phyloP scores from a whole-genome alignment of 1,284 basidiomycete species.

The Ganoderma lucidum region DNA sequence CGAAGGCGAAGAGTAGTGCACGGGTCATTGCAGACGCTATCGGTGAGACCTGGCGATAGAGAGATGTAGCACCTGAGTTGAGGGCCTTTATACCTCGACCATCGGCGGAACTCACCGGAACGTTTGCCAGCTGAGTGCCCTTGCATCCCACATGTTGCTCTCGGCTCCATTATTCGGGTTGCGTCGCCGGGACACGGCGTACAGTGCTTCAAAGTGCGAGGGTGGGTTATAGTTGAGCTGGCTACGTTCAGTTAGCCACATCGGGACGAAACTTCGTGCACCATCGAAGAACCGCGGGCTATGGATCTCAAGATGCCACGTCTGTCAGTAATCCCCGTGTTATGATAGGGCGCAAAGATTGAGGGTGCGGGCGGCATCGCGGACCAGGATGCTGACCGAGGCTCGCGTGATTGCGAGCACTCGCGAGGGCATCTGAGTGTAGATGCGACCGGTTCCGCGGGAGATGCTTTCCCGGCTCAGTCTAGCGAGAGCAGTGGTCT shows the following conservation, averaged over 20 bases:
- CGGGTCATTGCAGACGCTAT: constrained; percentile 24
- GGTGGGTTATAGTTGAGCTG: not conserved
- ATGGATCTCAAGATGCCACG: constrained; percentile 13
- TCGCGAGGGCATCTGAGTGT: not conserved
- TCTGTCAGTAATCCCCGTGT: constrained; percentile 19
- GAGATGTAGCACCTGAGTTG: not conserved
- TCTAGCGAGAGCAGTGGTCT: not conserved
- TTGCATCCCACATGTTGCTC: constrained; percentile 8
- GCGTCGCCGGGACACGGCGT: constrained; percentile 12
- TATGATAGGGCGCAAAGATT: constrained; percentile 25
- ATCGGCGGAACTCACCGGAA: not conserved
- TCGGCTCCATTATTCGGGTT: constrained; percentile 10
- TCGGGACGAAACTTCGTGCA: constrained; percentile 21
- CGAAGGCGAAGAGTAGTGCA: constrained; percentile 21
- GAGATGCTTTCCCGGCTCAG: not conserved
- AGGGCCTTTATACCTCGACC: constrained; percentile 22
- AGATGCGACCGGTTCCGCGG: not conserved
- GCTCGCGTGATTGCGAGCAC: constrained; percentile 14
- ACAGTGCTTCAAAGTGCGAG: not conserved
- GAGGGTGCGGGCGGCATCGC: constrained; percentile 1
- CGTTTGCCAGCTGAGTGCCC: not conserved
- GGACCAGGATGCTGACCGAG: constrained; percentile 19
- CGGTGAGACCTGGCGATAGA: not conserved
- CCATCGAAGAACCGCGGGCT: constrained; percentile 10
- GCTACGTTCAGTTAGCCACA: constrained; percentile 16